These are phyloP conservation scores for Tetragonia tetragonoides DNA, from an alignment of 148 eudicot genomes.

Conservation along the genomic window DNA sequence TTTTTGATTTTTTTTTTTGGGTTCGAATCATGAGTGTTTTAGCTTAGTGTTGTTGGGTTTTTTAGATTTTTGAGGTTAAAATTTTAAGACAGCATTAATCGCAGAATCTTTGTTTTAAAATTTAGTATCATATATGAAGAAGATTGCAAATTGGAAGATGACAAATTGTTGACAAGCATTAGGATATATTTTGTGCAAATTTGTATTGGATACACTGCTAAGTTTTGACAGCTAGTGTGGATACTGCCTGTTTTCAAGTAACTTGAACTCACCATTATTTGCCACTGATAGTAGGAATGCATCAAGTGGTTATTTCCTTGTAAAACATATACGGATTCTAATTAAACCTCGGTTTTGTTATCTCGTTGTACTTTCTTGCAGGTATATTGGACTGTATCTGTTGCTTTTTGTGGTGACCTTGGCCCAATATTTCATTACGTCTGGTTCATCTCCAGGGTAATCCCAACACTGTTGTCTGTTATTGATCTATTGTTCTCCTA, in stretches of 20 bases:
- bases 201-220: not conserved
- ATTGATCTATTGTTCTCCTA: not conserved
- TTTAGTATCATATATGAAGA: too few species aligned
- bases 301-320: not conserved
- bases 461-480: not conserved
- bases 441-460: slow-evolving; percentile 94
- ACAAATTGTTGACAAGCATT: not conserved
- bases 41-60: too few species aligned
- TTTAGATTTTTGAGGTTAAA: too few species aligned
- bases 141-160: too few species aligned
- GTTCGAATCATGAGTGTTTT: too few species aligned
- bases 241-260: not conserved
- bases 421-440: slow-evolving; percentile 73
- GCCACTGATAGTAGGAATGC: not conserved
- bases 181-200: too few species aligned
- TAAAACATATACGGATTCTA: not conserved
- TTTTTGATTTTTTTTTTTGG: too few species aligned
- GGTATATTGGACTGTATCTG: slow-evolving; percentile 66
- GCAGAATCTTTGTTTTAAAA: too few species aligned
- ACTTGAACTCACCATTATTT: not conserved
- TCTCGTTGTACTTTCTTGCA: slow-evolving; percentile 24
- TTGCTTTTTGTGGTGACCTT: slow-evolving; percentile 67
- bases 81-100: too few species aligned
- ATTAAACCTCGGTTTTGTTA: not conserved
- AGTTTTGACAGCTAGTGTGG: not conserved